Conservation (phyloP, 176 grass and related monocot genomes). For the Dendrocalamus sinicus region DNA sequence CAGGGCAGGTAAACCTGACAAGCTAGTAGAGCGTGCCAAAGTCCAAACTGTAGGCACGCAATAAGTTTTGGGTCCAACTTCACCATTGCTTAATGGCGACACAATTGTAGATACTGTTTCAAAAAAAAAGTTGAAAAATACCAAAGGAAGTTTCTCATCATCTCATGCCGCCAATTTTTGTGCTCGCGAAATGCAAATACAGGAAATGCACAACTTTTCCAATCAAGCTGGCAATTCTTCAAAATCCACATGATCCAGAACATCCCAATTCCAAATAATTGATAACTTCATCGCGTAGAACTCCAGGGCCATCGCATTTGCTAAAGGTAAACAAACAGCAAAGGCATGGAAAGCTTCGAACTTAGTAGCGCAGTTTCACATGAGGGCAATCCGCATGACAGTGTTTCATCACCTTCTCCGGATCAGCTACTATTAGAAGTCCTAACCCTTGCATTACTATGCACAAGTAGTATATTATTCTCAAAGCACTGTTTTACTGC, state of each 20-base stretch:
- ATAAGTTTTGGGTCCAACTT: not conserved
- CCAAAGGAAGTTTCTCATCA: not conserved
- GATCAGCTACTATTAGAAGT: constrained; percentile 30
- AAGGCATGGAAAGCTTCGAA: constrained; percentile 33
- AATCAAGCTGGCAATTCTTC: not conserved
- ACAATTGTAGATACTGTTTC: not conserved
- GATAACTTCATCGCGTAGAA: constrained; percentile 16
- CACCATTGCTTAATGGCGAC: not conserved
- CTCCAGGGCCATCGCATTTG: constrained; percentile 21
- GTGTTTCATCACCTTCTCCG: constrained; percentile 43
- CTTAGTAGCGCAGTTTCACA: constrained; percentile 24
- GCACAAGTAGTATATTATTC: constrained; percentile 58
- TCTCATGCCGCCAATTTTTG: not conserved
- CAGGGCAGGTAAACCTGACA: not conserved
- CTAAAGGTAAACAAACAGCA: not conserved
- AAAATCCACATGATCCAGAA: constrained; percentile 13
- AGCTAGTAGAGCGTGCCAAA: not conserved
- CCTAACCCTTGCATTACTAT: constrained; percentile 46
- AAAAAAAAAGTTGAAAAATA: not conserved
- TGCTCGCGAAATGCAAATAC: not conserved
- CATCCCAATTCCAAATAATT: constrained; percentile 29
- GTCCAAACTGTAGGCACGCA: not conserved
- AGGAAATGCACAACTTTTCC: not conserved
- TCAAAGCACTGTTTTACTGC: constrained; percentile 42
- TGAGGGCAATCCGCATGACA: not conserved